phyloP scores from a whole-genome alignment of 2,329 filamentous ascomycete genomes.

The Colletotrichum acutatum region DNA sequence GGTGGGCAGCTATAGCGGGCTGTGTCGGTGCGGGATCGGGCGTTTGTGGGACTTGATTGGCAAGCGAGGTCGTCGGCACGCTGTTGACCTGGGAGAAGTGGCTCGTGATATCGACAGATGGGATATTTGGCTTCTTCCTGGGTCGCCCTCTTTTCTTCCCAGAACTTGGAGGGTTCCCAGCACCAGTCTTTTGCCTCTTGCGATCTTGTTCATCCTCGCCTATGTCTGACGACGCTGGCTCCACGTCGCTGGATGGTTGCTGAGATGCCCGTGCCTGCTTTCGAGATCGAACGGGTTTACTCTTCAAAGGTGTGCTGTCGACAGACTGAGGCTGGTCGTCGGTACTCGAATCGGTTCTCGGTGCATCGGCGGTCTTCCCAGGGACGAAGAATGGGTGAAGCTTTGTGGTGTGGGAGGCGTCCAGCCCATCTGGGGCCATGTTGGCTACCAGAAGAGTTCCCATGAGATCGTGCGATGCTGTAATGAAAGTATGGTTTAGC shows the following conservation, averaged over 20 bases:
- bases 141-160: slow-evolving; percentile 38
- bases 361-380: slow-evolving; percentile 9
- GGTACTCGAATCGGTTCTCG: background rate
- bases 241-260: slow-evolving; percentile 18
- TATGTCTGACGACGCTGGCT: slow-evolving; percentile 18
- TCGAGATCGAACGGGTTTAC: background rate
- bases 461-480: slow-evolving; percentile 45
- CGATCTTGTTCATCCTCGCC: slow-evolving; percentile 32
- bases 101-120: slow-evolving; percentile 38
- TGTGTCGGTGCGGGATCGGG: background rate
- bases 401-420: slow-evolving; percentile 52
- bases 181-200: slow-evolving; percentile 42
- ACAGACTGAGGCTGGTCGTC: background rate
- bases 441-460: slow-evolving; percentile 53
- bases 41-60: slow-evolving; percentile 4
- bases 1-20: background rate
- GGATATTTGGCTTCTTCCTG: slow-evolving; percentile 40
- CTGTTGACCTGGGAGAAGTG: slow-evolving; percentile 37
- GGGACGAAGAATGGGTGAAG: slow-evolving; percentile 66
- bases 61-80: background rate
- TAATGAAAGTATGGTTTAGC: background rate
- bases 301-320: background rate
- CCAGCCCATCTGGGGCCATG: slow-evolving; percentile 56
- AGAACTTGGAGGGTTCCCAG: slow-evolving; percentile 32
- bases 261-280: slow-evolving; percentile 11